Base-by-base conservation (phyloP, 257 asterid species). In the Verbena officinalis region DNA sequence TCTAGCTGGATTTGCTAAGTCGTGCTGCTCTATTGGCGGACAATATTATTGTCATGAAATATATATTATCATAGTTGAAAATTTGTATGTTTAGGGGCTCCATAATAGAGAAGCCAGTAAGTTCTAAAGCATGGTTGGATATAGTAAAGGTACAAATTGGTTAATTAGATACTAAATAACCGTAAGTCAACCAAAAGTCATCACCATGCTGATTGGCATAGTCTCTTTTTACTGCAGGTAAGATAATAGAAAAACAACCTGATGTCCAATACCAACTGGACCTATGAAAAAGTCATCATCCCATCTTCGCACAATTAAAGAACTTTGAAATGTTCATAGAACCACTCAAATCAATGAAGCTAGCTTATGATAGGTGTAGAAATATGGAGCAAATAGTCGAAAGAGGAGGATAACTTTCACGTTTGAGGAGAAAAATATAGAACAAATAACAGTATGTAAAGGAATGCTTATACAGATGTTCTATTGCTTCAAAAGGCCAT, bases 341-440 rank as follows among this genome's bases (percentile, higher is more conserved):
- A 56, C 34, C 42, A 22, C 30, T 44, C 43, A 30, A 69, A 65
- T 9, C 38, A 49, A 23, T 60, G 51, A 59, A 70, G 49, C 63
- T 58, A 17, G 27, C 44, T 53, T 23, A 6, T 24, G 21, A 34
- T 51, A 4, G 15, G 22, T 27, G n/a, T 34, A 74, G 30, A 16
- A 55, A 43, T 14, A 15, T 53, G 44, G 10, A 30, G 43, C 40
- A 58, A 38, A 42, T 49, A 27, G 15, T 13, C 52, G 10, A 21
- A 36, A 42, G 65, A 65, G 24, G 72, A 60, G 54, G 45, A 53
- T 36, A 51, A 51, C 33, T 45, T 44, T 59, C 62, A 51, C 20
- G 64, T 65, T 59, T 52, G 31, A 71, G 64, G 55, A 71, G 63
- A 55, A 54, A 55, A 31, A 38, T 34, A 14, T 12, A 56, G 27